phyloP scores from a whole-genome alignment of 2,329 filamentous ascomycete species.

The Trichoderma sp. region DNA sequence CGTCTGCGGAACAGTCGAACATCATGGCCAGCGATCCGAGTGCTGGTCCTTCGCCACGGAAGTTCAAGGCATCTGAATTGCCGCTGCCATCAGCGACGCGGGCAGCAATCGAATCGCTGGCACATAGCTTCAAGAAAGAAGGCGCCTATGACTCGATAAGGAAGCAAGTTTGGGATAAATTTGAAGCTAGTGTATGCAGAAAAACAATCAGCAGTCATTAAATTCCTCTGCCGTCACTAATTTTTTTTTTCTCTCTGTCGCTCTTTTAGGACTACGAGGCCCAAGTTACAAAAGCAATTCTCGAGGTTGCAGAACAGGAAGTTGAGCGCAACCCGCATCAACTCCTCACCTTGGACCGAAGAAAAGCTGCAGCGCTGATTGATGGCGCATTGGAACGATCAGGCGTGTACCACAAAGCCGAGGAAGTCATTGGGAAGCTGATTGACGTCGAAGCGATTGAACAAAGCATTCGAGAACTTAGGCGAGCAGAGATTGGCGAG shows the following conservation, averaged over 20 bases:
- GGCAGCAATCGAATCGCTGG: conserved; percentile 72
- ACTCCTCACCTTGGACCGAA: conserved; percentile 72
- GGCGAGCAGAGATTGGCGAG: conserved; percentile 69
- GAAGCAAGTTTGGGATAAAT: conserved; percentile 76
- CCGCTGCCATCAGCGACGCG: conserved; percentile 74
- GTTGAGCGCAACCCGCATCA: conserved; percentile 73
- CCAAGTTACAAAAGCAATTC: conserved; percentile 66
- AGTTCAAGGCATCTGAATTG: conserved; percentile 74
- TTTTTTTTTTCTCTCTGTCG: neutral
- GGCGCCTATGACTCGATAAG: conserved; percentile 79
- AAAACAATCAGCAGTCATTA: neutral
- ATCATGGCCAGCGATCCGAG: conserved; percentile 31
- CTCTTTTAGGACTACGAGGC: conserved; percentile 66
- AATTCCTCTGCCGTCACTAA: neutral
- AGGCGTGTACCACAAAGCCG: conserved; percentile 73
- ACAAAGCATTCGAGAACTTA: conserved; percentile 68
- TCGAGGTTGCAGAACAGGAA: conserved; percentile 72
- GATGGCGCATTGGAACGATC: conserved; percentile 78
- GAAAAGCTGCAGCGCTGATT: conserved; percentile 74
- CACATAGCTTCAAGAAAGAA: conserved; percentile 85
- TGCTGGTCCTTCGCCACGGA: conserved; percentile 41
- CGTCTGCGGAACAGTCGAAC: conserved; percentile 35
- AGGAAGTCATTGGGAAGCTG: conserved; percentile 67
- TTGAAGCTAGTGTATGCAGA: conserved; percentile 66
- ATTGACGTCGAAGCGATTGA: conserved; percentile 72